Conservation (phyloP, 371 early-diverging fungal genomes). For the Lichtheimia ramosa region DNA sequence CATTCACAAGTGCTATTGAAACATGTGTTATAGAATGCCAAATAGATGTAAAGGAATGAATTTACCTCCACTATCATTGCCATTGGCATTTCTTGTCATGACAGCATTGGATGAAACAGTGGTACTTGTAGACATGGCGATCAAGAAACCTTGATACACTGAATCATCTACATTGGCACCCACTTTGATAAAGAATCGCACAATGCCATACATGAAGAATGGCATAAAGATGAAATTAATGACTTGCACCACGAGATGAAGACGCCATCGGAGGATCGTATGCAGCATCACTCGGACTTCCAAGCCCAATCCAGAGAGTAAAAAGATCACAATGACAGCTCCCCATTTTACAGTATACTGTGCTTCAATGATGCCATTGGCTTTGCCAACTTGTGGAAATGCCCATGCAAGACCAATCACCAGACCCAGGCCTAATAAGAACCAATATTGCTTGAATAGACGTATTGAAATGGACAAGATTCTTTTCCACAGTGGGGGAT, state of each 20-base stretch:
- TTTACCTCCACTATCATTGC: conserved; percentile 62
- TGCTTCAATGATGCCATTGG: conserved; percentile 59
- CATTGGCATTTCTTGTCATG: conserved; percentile 73
- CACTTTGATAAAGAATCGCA: conserved; percentile 46
- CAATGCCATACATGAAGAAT: conserved; percentile 58
- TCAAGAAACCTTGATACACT: conserved; percentile 66
- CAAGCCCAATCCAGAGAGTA: conserved; percentile 68
- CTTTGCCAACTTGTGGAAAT: conserved; percentile 64
- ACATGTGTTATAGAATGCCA: background rate
- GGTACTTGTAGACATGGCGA: conserved; percentile 70
- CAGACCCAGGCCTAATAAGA: conserved; percentile 59
- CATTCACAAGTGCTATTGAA: conserved; percentile 59
- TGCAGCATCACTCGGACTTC: conserved; percentile 61
- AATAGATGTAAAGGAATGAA: background rate
- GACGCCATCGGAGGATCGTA: conserved; percentile 58
- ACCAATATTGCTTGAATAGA: conserved; percentile 41
- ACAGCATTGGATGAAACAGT: conserved; percentile 80
- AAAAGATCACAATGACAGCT: conserved; percentile 67
- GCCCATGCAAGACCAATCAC: conserved; percentile 69
- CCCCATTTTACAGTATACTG: conserved; percentile 72
- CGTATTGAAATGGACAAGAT: background rate
- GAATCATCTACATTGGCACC: conserved; percentile 49
- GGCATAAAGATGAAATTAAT: conserved; percentile 66
- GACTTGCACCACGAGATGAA: conserved; percentile 67
- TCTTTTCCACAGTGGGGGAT: background rate